Percentiles rank a stretch among this genome's conserved stretches.
Evolutionary conservation across 371 early-diverging fungal species (phyloP).

Genomic region (Mortierella sp.): DNA sequence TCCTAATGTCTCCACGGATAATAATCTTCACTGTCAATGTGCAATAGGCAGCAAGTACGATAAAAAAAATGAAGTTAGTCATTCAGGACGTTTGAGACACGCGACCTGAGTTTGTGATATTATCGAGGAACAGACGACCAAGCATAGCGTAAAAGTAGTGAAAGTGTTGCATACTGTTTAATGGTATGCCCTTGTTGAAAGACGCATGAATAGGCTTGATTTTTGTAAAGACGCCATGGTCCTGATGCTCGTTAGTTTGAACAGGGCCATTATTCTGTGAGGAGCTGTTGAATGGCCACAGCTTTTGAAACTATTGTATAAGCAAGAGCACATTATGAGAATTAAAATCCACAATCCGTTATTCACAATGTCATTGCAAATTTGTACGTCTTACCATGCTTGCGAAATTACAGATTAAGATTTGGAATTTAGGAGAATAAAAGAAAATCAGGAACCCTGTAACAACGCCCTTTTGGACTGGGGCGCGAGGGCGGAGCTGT

Average conservation of each 20-base stretch:
- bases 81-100: background rate
- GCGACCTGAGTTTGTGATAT: background rate
- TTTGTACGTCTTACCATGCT: background rate
- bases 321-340: background rate
- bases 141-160: background rate
- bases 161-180: conserved; percentile 31
- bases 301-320: conserved; percentile 40
- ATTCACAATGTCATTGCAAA: background rate
- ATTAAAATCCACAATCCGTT: too few relatives aligned
- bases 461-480: background rate
- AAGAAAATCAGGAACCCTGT: background rate
- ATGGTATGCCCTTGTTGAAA: conserved; percentile 53
- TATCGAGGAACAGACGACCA: background rate
- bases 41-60: background rate
- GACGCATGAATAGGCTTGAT: conserved; percentile 51
- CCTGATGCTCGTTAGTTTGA: conserved; percentile 15
- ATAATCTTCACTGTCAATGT: conserved; percentile 71
- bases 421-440: background rate
- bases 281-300: conserved; percentile 48
- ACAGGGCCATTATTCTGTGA: conserved; percentile 20
- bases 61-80: background rate
- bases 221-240: conserved; percentile 51
- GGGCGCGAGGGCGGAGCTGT: background rate
- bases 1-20: conserved; percentile 75
- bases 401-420: background rate